Evolutionary conservation across 2,329 filamentous ascomycete genomes (phyloP), one percentile per base, ranked within the genome.

Genomic region (Fusarium subglutinans): DNA sequence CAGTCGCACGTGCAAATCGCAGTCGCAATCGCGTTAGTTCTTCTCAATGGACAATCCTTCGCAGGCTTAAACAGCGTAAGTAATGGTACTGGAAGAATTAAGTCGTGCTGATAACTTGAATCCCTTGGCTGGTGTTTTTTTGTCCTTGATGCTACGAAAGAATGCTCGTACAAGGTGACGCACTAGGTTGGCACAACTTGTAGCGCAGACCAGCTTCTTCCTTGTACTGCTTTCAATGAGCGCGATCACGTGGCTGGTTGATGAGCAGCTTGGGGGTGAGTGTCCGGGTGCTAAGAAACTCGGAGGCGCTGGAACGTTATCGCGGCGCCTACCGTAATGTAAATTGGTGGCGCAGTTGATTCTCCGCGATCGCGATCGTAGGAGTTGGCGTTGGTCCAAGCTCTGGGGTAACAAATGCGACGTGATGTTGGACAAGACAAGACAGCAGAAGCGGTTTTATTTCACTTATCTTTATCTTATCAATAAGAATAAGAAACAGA

Each of bases 131-230:
- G 28, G 47, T 22, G 15, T n/a, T 24, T 43, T 35, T 53, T 43
- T 67, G 56, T 69, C 59, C 64, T 72, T 63, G 70, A 69, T 69
- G 45, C n/a, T 35, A 41, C 48, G 40, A 59, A 53, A 48, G 38
- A 62, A 63, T 76, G 70, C 71, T 75, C 66, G 73, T 63, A 69
- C 71, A 63, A 68, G 69, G 77, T 78, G 77, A 78, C 77, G 76
- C 76, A 78, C 72, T 78, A 69, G 67, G 68, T 51, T 71, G 66
- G 64, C 63, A 70, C 66, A 69, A 62, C 70, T 73, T 61, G 30
- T 61, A 51, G 56, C 60, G 58, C 63, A 41, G 59, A 17, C 68
- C 73, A 70, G 66, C 58, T 68, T 61, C 65, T 63, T 69, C 69
- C 76, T 77, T 76, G 64, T 66, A 67, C 72, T 73, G 71, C 50